A percentile compares a stretch with the other conserved stretches of the same genome.
phyloP scores from a whole-genome alignment of 176 grass and related monocot species.

The Oryza glaberrima region DNA sequence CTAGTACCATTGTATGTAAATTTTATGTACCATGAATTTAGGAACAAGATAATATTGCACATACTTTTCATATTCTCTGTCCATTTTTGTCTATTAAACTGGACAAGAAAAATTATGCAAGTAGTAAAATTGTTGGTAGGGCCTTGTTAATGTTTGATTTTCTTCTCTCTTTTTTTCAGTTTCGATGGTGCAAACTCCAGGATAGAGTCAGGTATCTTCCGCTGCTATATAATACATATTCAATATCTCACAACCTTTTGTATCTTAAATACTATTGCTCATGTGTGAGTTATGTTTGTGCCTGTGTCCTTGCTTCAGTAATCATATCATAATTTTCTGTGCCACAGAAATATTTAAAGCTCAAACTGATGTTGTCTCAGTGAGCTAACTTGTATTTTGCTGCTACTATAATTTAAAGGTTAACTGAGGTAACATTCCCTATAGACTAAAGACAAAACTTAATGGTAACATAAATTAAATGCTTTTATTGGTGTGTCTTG shows the following conservation, averaged over 20 bases:
- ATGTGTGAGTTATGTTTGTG: neutral
- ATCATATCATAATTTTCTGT: neutral
- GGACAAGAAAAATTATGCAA: neutral
- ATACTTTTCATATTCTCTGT: neutral
- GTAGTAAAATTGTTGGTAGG: neutral
- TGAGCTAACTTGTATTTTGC: slow-evolving; percentile 3
- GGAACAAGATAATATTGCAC: neutral
- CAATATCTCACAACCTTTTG: neutral
- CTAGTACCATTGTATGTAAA: neutral
- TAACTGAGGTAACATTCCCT: neutral
- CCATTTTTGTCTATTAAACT: neutral
- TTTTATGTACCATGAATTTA: neutral
- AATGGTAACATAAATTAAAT: neutral
- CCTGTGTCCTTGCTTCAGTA: slow-evolving; percentile 11
- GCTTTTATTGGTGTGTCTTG: neutral
- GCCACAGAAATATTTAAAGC: neutral
- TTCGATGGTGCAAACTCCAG: slow-evolving; percentile 73
- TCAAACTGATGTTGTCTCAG: neutral
- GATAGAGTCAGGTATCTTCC: slow-evolving; percentile 61
- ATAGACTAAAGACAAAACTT: neutral
- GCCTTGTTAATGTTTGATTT: slow-evolving; percentile 26
- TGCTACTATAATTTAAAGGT: slow-evolving; percentile 12
- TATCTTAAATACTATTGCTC: neutral
- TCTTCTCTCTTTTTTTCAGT: slow-evolving; percentile 29
- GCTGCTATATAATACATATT: slow-evolving; percentile 16